Evolutionary conservation across 768 basidiomycete genomes (phyloP), one percentile per base, ranked within the genome.

Genomic region (Amanita rubescens): DNA sequence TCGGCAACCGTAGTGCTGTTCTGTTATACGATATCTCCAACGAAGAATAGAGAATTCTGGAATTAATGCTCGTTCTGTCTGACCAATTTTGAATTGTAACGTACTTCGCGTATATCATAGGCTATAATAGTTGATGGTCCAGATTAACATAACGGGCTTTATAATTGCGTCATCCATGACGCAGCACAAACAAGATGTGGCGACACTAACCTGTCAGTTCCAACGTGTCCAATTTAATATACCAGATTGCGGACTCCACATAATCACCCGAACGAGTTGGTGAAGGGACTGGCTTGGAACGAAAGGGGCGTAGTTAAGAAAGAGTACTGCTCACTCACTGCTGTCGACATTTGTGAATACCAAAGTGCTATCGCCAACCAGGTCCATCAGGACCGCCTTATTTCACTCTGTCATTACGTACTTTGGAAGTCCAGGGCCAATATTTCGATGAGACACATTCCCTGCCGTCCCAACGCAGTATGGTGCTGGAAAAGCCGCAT

Each of bases 181-280:
- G 17, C n/a, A 12, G 10, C 19, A 49, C 5, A 6, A 19, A 22
- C 20, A 9, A 35, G n/a, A n/a, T n/a, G n/a, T 32, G 42, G 7
- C 24, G 27, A 5, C 5, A 49, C 34, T 24, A 54, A 78, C 78
- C 69, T 51, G 63, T 69, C 25, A 80, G 59, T 58, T 76, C 64
- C 32, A 68, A 62, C 6, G 72, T 75, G 12, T 54, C 55, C 3
- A 59, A 56, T 56, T 78, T 57, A 49, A 74, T 60, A 30, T 67
- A 61, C 78, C 78, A 80, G 52, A 79, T 75, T 22, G 75, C 67
- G 22, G 77, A 78, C 58, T 79, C 74, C 43, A 65, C 69, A 24
- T 62, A 57, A 11, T 48, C 39, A 11, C 58, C 54, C 27, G 56
- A 27, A 10, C 50, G 58, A 19, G 7, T 32, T 30, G 44, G 3